A percentile compares a stretch with the other conserved stretches of the same genome.
These are phyloP conservation scores for Neurospora tetraspora DNA, from an alignment of 495 filamentous ascomycete species.

Conservation along the genomic window DNA sequence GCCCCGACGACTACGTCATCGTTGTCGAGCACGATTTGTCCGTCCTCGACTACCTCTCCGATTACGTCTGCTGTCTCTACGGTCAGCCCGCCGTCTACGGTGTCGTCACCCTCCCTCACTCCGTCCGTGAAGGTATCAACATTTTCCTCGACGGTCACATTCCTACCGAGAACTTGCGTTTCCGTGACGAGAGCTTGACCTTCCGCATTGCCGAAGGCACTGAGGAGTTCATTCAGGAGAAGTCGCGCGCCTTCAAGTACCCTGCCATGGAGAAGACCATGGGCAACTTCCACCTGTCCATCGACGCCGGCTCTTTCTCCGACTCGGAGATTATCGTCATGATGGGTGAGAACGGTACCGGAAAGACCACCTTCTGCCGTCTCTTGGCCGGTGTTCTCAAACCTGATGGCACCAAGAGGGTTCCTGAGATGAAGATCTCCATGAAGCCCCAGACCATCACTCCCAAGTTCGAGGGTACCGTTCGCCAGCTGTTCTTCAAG, in stretches of 20 bases:
- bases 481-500: constrained; percentile 63
- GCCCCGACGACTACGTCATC: constrained; percentile 89
- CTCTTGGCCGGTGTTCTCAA: constrained; percentile 89
- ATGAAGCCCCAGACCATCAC: constrained; percentile 99
- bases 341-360: constrained; percentile 97
- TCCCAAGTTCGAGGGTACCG: constrained; percentile 93
- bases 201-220: constrained; percentile 91
- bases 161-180: constrained; percentile 95
- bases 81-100: constrained; percentile 91
- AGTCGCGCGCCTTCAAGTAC: constrained; percentile 73
- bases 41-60: constrained; percentile 93
- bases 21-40: constrained; percentile 98
- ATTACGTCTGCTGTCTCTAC: constrained; percentile 96
- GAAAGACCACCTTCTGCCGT: constrained; percentile 93
- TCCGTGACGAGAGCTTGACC: constrained; percentile 91
- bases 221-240: constrained; percentile 84
- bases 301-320: constrained; percentile 81
- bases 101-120: constrained; percentile 94
- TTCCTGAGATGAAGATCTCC: constrained; percentile 91
- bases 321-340: constrained; percentile 98
- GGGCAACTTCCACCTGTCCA: constrained; percentile 72
- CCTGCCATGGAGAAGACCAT: constrained; percentile 90
- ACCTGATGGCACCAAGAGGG: constrained; percentile 63
- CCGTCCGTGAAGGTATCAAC: constrained; percentile 98
- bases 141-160: constrained; percentile 98